Conservation (phyloP, 2,329 filamentous ascomycete species). For the Aspergillus sp. region DNA sequence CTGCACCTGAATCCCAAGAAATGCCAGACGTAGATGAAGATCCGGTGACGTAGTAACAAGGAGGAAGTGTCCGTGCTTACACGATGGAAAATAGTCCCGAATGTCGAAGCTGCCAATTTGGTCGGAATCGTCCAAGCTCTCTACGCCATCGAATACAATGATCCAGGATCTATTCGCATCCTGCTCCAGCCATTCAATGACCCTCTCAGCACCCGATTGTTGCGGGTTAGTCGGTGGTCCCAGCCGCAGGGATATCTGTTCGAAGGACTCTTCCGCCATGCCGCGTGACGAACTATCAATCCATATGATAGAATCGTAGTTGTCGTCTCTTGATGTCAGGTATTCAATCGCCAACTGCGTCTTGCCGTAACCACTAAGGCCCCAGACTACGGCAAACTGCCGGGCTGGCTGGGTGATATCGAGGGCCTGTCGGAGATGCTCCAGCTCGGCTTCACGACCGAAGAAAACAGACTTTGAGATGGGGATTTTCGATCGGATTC, state of each 20-base stretch:
- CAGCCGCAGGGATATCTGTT: neutral
- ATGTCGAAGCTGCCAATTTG: neutral
- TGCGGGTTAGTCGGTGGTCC: too few species aligned
- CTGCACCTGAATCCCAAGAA: neutral
- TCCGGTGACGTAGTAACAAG: constrained; percentile 5
- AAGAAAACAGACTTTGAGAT: neutral
- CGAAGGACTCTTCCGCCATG: constrained; percentile 1
- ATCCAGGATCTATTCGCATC: constrained; percentile 6
- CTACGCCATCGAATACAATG: constrained; percentile 12
- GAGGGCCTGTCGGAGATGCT: neutral
- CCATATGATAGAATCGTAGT: constrained; percentile 13
- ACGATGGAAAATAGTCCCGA: neutral
- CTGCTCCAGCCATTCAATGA: constrained; percentile 10
- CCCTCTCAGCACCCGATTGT: neutral
- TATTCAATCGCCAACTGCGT: constrained; percentile 12
- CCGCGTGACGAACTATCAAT: constrained; percentile 5
- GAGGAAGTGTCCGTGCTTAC: constrained; percentile 3
- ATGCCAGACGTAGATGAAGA: neutral
- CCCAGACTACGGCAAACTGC: constrained; percentile 6
- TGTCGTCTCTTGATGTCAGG: neutral
- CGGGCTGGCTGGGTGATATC: neutral
- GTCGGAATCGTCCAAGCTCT: neutral
- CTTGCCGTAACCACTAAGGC: constrained; percentile 12
- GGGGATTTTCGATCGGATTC: constrained; percentile 3
- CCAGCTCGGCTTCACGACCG: neutral